Evolutionary conservation across 139 green algal genomes (phyloP).

Genomic region (Volvox africanus): DNA sequence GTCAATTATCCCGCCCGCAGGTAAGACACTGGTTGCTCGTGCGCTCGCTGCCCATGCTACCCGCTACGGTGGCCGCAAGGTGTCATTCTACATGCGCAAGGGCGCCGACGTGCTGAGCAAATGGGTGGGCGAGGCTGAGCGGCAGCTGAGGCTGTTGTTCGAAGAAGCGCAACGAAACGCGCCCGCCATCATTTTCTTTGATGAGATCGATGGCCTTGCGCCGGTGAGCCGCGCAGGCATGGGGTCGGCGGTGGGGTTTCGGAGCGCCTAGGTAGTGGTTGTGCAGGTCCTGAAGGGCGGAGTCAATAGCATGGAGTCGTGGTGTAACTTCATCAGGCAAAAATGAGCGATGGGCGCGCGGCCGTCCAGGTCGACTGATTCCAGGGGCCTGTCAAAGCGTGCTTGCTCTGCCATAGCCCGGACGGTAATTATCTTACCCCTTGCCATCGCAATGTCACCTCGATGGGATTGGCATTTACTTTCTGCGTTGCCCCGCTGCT

Average conservation of each 20-base stretch:
- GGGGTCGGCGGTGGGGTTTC: not conserved
- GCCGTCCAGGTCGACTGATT: no score
- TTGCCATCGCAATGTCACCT: no score
- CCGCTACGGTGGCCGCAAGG: conserved; percentile 54
- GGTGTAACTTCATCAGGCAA: no score
- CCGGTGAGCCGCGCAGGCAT: conserved; percentile 59
- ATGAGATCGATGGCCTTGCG: conserved; percentile 94
- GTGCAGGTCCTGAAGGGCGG: no score
- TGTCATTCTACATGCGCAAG: conserved; percentile 98
- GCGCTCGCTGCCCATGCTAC: conserved; percentile 89
- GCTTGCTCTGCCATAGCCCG: no score
- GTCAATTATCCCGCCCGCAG: conserved; percentile 42
- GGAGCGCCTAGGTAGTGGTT: no score
- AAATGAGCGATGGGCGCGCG: no score
- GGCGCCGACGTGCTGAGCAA: conserved; percentile 95
- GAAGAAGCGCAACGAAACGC: conserved; percentile 82
- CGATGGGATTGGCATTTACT: no score
- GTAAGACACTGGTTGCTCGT: conserved; percentile 95
- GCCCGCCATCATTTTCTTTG: conserved; percentile 94
- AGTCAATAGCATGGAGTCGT: no score
- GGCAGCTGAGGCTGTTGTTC: conserved; percentile 94
- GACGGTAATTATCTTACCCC: no score
- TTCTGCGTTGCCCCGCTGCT: no score
- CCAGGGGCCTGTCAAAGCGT: no score
- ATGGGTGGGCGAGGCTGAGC: conserved; percentile 97